Conservation (phyloP, 1,284 basidiomycete genomes). For the Trichosporon ovoides region DNA sequence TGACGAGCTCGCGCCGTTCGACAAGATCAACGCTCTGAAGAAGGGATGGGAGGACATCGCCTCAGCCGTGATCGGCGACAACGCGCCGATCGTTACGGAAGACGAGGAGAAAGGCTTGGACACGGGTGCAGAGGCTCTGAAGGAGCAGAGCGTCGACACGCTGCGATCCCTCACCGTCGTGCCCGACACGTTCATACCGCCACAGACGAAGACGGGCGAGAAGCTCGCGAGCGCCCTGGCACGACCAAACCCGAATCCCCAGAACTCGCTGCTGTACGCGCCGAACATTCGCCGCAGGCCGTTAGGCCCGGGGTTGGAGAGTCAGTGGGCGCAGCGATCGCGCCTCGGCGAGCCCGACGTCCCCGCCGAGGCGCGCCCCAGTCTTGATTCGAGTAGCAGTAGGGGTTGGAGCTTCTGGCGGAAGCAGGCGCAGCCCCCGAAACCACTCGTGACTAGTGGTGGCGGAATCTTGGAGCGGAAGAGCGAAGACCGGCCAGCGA, state of each 20-base stretch:
- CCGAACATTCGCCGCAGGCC: slow-evolving; percentile 11
- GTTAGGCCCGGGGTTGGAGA: slow-evolving; percentile 17
- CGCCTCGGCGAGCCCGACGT: slow-evolving; percentile 42
- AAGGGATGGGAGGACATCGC: slow-evolving; percentile 40
- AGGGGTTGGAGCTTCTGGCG: slow-evolving; percentile 46
- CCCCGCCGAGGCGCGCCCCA: slow-evolving; percentile 14
- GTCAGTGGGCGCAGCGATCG: slow-evolving; percentile 38
- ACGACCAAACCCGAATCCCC: slow-evolving; percentile 37
- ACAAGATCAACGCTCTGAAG: slow-evolving; percentile 33
- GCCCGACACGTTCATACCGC: slow-evolving; percentile 39
- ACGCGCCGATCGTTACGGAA: slow-evolving; percentile 22
- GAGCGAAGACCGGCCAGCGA: slow-evolving; percentile 9
- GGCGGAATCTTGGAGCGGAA: slow-evolving; percentile 47
- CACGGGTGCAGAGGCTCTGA: slow-evolving; percentile 21
- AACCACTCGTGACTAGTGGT: slow-evolving; percentile 42
- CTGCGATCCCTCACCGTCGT: slow-evolving; percentile 28
- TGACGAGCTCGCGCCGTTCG: slow-evolving; percentile 38
- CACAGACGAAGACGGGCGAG: slow-evolving; percentile 38
- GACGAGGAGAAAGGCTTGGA: slow-evolving; percentile 29
- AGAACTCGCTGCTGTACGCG: slow-evolving; percentile 36
- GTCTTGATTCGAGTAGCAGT: slow-evolving; percentile 11
- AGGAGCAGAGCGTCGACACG: slow-evolving; percentile 24
- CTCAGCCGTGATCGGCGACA: slow-evolving; percentile 21
- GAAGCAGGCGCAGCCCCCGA: slow-evolving; percentile 26
- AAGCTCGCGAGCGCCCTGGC: slow-evolving; percentile 34